A percentile compares a stretch with the other conserved stretches of the same genome.
phyloP scores from a whole-genome alignment of 148 eudicot species.

The Diospyros lotus region DNA sequence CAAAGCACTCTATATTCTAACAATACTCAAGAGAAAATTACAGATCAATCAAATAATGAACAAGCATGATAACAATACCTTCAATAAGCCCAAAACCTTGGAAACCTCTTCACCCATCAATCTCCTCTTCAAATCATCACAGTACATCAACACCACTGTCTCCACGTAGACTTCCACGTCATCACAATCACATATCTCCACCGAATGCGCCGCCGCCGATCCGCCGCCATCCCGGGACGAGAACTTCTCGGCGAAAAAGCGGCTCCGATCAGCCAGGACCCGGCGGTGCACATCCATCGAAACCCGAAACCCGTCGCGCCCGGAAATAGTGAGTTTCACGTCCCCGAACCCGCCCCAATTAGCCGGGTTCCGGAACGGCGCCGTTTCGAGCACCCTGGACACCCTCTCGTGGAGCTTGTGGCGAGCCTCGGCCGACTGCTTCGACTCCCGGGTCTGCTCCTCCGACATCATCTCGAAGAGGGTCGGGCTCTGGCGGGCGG shows the following conservation, averaged over 20 bases:
- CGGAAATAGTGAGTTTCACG: conserved; percentile 67
- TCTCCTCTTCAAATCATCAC: conserved; percentile 58
- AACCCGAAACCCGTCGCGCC: conserved; percentile 62
- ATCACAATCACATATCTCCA: conserved; percentile 93
- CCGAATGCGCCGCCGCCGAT: conserved; percentile 36
- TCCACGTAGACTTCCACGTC: conserved; percentile 87
- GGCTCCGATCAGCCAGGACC: conserved; percentile 59
- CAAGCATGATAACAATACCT: conserved; percentile 35
- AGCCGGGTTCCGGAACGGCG: conserved; percentile 26
- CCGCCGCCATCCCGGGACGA: conserved; percentile 18
- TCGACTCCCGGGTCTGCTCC: conserved; percentile 55
- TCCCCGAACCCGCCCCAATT: conserved; percentile 50
- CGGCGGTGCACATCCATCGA: conserved; percentile 68
- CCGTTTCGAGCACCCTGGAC: conserved; percentile 39
- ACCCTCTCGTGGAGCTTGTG: conserved; percentile 44
- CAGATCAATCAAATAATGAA: neutral
- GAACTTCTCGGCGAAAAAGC: conserved; percentile 71
- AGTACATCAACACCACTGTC: conserved; percentile 72
- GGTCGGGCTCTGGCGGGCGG: conserved; percentile 45
- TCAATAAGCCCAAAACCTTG: conserved; percentile 62
- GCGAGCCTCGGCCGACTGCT: conserved; percentile 32
- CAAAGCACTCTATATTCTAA: too few species aligned
- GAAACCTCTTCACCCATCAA: conserved; percentile 59
- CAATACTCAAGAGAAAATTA: neutral
- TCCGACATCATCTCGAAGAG: conserved; percentile 84